Conservation (phyloP, 176 grass and related monocot species). For the Zea luxurians region DNA sequence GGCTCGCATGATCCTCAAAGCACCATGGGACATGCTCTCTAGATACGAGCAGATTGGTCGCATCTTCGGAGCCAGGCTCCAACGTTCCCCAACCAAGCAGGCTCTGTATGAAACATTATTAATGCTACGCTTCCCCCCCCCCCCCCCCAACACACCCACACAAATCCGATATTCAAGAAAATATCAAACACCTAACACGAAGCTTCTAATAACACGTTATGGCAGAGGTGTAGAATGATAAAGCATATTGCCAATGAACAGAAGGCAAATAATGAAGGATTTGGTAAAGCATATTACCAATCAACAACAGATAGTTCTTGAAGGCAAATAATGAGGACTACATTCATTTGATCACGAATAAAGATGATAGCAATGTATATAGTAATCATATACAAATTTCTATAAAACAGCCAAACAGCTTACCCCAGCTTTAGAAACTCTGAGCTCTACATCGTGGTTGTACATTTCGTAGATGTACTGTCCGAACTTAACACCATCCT, state of each 20-base stretch:
- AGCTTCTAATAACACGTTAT: background rate
- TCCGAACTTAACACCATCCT: conserved; percentile 87
- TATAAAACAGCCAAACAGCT: conserved; percentile 35
- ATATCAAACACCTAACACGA: background rate
- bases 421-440: conserved; percentile 98
- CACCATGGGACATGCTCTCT: no score
- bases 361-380: conserved; percentile 23
- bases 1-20: no score
- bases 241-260: conserved; percentile 12
- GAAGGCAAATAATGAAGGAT: no score
- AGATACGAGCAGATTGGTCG: no score
- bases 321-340: conserved; percentile 9
- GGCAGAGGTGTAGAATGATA: conserved; percentile 16
- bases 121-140: background rate
- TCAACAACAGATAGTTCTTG: background rate
- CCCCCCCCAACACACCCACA: background rate
- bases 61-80: no score
- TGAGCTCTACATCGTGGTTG: conserved; percentile 95
- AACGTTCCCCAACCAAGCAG: no score
- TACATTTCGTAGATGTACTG: conserved; percentile 95
- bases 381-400: background rate
- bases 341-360: conserved; percentile 7
- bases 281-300: no score
- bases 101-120: no score
- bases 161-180: conserved; percentile 6